Evolutionary conservation across 1,284 basidiomycete species (phyloP), one percentile per base, ranked within the genome.

Genomic region (Marasmius tenuissimus): DNA sequence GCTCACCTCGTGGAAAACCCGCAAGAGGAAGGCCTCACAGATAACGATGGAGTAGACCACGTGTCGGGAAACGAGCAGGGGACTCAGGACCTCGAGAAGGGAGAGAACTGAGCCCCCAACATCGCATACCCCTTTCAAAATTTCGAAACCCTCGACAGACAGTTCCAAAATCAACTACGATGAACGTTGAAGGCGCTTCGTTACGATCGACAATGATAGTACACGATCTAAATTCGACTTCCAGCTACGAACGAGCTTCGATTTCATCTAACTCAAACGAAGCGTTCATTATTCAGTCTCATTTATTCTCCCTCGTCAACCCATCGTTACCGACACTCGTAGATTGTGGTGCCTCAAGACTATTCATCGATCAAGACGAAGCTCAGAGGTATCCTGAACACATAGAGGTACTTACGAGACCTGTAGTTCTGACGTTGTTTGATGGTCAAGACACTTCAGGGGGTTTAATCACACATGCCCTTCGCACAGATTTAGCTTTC

Each of bases 61-160:
- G 45, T 27, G n/a, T 22, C 6, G 49, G 58, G 58, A 52, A 59
- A 59, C 35, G 49, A 51, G 49, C n/a, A 50, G 2, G 49, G 58
- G 58, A 34, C 49, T 52, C 58, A 39, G 58, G 8, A 16, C 18
- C 48, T 38, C 14, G 48, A 52, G 58, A n/a, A 22, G 16, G 27
- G 27, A 27, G 27, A 27, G 27, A 27, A 27, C 2, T 27, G 27
- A 27, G 27, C 4, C 27, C 27, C n/a, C 14, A n/a, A 10, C 33
- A 12, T 33, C 8, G 10, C 4, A 2, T 10, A 27, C 5, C 38
- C 47, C 56, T 3, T 27, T 57, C 22, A 52, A 27, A 12, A 40
- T 40, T 9, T 40, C 39, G 16, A 40, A 40, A 40, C 9, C 9
- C 9, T 40, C 39, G 16, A 34, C 6, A 33, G n/a, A n/a, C n/a